phyloP scores from a whole-genome alignment of 306 rosid genomes.

The Geum urbanum region DNA sequence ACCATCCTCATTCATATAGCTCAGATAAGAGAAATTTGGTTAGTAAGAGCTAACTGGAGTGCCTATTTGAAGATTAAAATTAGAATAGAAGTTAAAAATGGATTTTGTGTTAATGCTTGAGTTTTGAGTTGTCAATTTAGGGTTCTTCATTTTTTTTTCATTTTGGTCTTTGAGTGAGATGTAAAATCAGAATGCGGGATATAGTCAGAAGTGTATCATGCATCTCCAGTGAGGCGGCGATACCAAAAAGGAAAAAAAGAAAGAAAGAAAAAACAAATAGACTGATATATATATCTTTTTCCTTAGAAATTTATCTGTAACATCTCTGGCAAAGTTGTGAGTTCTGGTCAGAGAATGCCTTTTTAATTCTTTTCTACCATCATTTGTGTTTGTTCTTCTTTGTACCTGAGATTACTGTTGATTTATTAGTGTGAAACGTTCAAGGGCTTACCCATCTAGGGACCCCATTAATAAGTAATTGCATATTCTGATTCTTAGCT shows the following conservation, averaged over 20 bases:
- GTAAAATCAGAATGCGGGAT: conserved; percentile 99
- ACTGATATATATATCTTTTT: conserved; percentile 27
- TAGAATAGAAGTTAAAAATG: conserved; percentile 73
- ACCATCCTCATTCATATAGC: conserved; percentile 56
- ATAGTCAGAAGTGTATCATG: conserved; percentile 85
- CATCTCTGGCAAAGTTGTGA: conserved; percentile 57
- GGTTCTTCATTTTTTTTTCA: conserved; percentile 22
- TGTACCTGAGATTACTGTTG: conserved; percentile 59
- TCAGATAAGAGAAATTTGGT: conserved; percentile 53
- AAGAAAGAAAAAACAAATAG: conserved; percentile 16
- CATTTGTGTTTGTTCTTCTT: conserved; percentile 52
- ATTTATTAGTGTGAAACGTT: conserved; percentile 72
- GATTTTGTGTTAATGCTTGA: conserved; percentile 78
- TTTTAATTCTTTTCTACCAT: conserved; percentile 38
- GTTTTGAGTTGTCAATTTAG: conserved; percentile 64
- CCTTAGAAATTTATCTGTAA: conserved; percentile 53
- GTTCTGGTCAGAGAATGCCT: conserved; percentile 58
- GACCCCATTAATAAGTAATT: conserved; percentile 62
- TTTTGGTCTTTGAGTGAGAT: conserved; percentile 87
- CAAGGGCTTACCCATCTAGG: conserved; percentile 65
- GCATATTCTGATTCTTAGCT: conserved; percentile 50
- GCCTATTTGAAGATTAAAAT: conserved; percentile 65
- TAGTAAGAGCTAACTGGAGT: conserved; percentile 76
- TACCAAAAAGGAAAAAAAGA: conserved; percentile 29
- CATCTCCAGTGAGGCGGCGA: conserved; percentile 77